These are phyloP conservation scores for Lachnellula cervina DNA, from an alignment of 2,329 filamentous ascomycete genomes.

Conservation along the genomic window DNA sequence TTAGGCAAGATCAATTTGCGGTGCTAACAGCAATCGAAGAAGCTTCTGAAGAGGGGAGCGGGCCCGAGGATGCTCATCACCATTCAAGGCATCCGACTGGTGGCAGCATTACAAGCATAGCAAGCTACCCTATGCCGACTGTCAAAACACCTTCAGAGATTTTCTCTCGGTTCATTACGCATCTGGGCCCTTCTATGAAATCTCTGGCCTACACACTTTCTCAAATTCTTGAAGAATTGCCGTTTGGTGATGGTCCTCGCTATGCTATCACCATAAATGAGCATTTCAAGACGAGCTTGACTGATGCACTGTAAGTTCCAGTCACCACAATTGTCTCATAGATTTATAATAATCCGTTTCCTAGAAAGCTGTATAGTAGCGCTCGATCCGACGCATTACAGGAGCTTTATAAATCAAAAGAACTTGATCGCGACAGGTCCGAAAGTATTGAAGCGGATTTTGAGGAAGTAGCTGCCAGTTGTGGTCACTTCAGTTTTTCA, in stretches of 20 bases:
- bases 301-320: conserved; percentile 60
- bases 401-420: conserved; percentile 74
- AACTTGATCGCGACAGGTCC: conserved; percentile 62
- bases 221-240: conserved; percentile 80
- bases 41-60: conserved; percentile 51
- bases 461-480: conserved; percentile 96
- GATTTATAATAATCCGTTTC: conserved; percentile 1
- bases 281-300: conserved; percentile 73
- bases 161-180: conserved; percentile 82
- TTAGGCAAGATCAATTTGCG: conserved; percentile 40
- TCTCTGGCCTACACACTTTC: conserved; percentile 89
- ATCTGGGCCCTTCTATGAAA: conserved; percentile 91
- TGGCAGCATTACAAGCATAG: conserved; percentile 11
- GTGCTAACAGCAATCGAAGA: conserved; percentile 60
- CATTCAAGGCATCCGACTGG: background rate
- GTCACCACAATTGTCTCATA: background rate
- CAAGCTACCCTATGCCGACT: conserved; percentile 29
- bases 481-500: conserved; percentile 92
- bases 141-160: conserved; percentile 71
- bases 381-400: conserved; percentile 72
- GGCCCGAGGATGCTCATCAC: conserved; percentile 37
- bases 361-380: conserved; percentile 63
- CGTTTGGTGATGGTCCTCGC: conserved; percentile 66
- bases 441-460: conserved; percentile 84
- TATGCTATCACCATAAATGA: conserved; percentile 71